These are phyloP conservation scores for Trifolium fragiferum DNA, from an alignment of 306 rosid genomes.

Conservation along the genomic window DNA sequence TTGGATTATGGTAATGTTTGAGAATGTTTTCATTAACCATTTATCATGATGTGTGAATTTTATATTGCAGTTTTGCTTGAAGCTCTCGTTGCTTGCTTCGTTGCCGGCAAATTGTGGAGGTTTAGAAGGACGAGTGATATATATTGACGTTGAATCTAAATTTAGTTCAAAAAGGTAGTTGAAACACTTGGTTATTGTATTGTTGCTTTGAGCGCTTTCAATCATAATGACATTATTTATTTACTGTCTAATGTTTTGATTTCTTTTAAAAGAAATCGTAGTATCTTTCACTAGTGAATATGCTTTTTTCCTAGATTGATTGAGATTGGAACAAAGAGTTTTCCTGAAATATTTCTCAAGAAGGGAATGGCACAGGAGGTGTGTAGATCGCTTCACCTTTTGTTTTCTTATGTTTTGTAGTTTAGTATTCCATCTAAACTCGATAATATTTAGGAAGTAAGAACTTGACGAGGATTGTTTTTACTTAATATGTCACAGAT, in stretches of 20 bases:
- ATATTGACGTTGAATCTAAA: conserved; percentile 85
- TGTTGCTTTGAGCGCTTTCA: conserved; percentile 14
- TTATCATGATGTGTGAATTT: conserved; percentile 34
- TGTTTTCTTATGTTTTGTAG: not conserved
- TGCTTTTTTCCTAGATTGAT: conserved; percentile 62
- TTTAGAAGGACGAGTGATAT: conserved; percentile 78
- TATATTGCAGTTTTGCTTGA: conserved; percentile 79
- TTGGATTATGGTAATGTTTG: conserved; percentile 11
- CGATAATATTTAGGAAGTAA: not conserved
- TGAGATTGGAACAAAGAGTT: conserved; percentile 81
- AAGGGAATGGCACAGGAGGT: conserved; percentile 93
- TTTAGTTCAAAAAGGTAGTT: conserved; percentile 84
- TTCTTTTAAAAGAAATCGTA: not conserved
- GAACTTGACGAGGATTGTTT: conserved; percentile 25
- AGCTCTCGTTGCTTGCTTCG: conserved; percentile 83
- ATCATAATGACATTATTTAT: conserved; percentile 31
- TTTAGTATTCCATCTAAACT: conserved; percentile 18
- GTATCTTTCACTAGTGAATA: conserved; percentile 1
- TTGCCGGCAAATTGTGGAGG: conserved; percentile 76
- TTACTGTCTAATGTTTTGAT: conserved; percentile 26
- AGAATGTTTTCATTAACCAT: conserved; percentile 27
- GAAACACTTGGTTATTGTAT: conserved; percentile 3
- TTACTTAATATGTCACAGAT: conserved; percentile 57
- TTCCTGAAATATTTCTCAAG: conserved; percentile 79
- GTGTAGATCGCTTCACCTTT: conserved; percentile 32